A percentile compares a stretch with the other conserved stretches of the same genome.
phyloP scores from a whole-genome alignment of 2,329 filamentous ascomycete species.

The Aspergillus sp. region DNA sequence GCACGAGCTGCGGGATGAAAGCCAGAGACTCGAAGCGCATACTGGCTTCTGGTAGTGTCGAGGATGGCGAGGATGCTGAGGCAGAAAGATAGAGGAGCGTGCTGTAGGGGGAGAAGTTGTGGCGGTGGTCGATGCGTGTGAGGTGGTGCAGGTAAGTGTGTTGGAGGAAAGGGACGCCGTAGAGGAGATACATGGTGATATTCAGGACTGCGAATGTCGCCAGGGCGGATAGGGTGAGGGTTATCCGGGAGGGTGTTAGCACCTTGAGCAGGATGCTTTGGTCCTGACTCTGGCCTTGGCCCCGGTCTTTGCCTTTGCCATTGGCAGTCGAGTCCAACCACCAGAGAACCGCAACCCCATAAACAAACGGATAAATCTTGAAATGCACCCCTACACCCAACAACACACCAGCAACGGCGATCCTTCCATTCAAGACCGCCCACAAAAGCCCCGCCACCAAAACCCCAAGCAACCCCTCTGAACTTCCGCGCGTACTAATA shows the following conservation, averaged over 20 bases:
- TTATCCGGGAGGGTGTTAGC: constrained; percentile 22
- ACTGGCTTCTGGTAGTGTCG: not conserved
- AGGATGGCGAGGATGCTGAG: constrained; percentile 48
- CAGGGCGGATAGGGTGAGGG: constrained; percentile 50
- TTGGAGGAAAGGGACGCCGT: constrained; percentile 70
- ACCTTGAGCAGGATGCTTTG: too few relatives aligned
- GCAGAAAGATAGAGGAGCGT: constrained; percentile 81
- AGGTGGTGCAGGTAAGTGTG: constrained; percentile 93
- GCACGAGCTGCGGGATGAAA: constrained; percentile 77
- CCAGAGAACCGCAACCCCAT: constrained; percentile 55
- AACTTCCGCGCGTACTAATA: constrained; percentile 90
- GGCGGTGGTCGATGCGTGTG: constrained; percentile 85
- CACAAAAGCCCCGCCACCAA: constrained; percentile 76
- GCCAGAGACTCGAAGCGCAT: constrained; percentile 64
- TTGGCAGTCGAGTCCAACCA: constrained; percentile 23
- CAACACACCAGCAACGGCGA: constrained; percentile 61
- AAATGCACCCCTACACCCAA: constrained; percentile 86
- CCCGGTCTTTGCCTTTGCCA: not conserved
- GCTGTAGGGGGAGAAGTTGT: constrained; percentile 98
- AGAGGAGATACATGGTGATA: constrained; percentile 65
- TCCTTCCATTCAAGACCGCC: constrained; percentile 60
- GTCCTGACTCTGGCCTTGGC: not conserved
- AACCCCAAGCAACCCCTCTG: constrained; percentile 80
- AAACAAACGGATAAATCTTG: constrained; percentile 98
- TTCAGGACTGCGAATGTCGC: constrained; percentile 68